Evolutionary conservation across 306 rosid genomes (phyloP).

Genomic region (Vigna trinervia): DNA sequence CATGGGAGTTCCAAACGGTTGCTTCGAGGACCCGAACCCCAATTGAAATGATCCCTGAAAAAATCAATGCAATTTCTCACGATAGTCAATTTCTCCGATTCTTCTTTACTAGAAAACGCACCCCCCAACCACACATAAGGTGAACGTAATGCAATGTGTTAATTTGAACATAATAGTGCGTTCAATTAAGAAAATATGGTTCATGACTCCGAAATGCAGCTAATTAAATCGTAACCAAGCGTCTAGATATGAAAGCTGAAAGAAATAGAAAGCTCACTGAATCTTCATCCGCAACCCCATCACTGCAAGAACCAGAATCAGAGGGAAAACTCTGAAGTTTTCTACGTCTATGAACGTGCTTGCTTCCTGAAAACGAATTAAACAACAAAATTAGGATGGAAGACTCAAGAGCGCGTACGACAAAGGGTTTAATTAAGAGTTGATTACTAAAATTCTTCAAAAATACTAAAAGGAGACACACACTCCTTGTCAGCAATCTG

Average conservation of each 20-base stretch:
- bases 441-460: neutral
- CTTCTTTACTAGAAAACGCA: neutral
- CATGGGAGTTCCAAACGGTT: slow-evolving; percentile 59
- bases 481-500: neutral
- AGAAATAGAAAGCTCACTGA: slow-evolving; percentile 50
- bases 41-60: slow-evolving; percentile 57
- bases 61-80: slow-evolving; percentile 17
- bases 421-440: neutral
- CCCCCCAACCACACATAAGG: slow-evolving; percentile 15
- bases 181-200: neutral
- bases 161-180: neutral
- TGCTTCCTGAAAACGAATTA: slow-evolving; percentile 61
- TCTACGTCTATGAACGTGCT: slow-evolving; percentile 53
- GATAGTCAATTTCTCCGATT: slow-evolving; percentile 9
- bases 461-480: neutral
- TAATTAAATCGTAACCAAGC: neutral
- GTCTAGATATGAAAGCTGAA: neutral
- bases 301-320: slow-evolving; percentile 59
- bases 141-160: slow-evolving; percentile 5
- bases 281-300: slow-evolving; percentile 51
- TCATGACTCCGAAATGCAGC: neutral
- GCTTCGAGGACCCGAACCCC: slow-evolving; percentile 57
- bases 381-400: slow-evolving; percentile 41
- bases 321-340: slow-evolving; percentile 49
- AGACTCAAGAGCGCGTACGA: slow-evolving; percentile 11